Base-by-base conservation (phyloP, 352 stramenopile genomes). In the Phytopythium delawarense region DNA sequence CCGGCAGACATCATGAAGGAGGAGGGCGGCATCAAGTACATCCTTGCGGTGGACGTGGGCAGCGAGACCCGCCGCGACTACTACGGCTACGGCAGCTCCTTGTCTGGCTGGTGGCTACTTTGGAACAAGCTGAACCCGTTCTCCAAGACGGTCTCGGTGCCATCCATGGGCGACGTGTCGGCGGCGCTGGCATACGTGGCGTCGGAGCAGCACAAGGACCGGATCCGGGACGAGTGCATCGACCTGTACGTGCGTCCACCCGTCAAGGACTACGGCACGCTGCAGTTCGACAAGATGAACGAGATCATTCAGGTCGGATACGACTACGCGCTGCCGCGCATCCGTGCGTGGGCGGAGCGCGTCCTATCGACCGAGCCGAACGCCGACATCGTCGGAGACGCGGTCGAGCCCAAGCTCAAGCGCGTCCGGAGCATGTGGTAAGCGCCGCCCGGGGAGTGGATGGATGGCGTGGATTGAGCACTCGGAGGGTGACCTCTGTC, bases 211-310 rank as follows among this genome's bases (percentile, higher is more conserved):
- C 87, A 97, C 66, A 92, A 92, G 64, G 78, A 89, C 35, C 81
- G 85, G 9, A 89, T 96, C 52, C 89, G 87, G 45, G 85, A 90
- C 49, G 79, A 94, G 52, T 88, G 79, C 52, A 87, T 93, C 50
- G 89, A 98, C 59, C 57, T 98, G 42, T 96, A 96, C 66, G 65
- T 98, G 21, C 88, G 81, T 8, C 92, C 92, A 35, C 92, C 92
- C 2, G 87, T 98, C 28, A 79, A 92, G 21, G 78, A 96, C 55
- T 95, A 95, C 64, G 90, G 81, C 21, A 96, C 84, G n/a, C 74
- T 98, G 20, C 85, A 98, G 66, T 98, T 95, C 61, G 91, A 96
- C 66, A 97, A 96, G 74, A 93, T 94, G 66, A 84, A 96, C 32
- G 87, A 97, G 64, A 96, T 97, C 57, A 92, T 96, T 45, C 67